phyloP scores from a whole-genome alignment of 768 basidiomycete species.

The Lactarius hatsudake region DNA sequence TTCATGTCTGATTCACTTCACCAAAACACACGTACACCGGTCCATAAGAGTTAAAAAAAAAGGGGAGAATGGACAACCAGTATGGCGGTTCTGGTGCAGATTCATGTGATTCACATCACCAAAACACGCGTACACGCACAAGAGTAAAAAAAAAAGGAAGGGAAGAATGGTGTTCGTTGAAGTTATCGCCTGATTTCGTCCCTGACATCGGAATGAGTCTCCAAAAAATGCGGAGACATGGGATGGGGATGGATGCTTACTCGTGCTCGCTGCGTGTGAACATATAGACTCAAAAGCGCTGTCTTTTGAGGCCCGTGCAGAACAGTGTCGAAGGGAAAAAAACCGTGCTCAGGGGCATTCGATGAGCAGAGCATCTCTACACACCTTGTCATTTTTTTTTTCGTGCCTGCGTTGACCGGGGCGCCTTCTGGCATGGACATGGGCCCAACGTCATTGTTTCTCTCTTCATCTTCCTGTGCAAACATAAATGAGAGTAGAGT shows the following conservation, averaged over 20 bases:
- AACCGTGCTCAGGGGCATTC: too few relatives aligned
- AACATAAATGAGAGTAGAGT: too few relatives aligned
- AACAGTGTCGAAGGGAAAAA: conserved; percentile 66
- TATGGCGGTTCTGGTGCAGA: too few relatives aligned
- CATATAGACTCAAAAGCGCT: conserved; percentile 74
- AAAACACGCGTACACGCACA: too few relatives aligned
- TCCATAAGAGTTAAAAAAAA: too few relatives aligned
- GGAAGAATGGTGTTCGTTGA: conserved; percentile 98
- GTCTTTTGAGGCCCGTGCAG: conserved; percentile 90
- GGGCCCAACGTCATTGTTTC: conserved; percentile 81
- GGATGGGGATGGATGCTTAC: conserved; percentile 42
- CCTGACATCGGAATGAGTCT: conserved; percentile 40
- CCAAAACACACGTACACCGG: too few relatives aligned
- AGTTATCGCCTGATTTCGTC: conserved; percentile 89
- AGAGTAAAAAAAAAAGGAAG: too few relatives aligned
- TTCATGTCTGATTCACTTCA: too few relatives aligned
- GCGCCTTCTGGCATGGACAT: conserved; percentile 74
- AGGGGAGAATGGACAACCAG: too few relatives aligned
- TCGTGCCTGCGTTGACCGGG: conserved; percentile 34
- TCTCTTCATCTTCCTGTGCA: conserved; percentile 46
- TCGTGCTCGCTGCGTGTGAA: conserved; percentile 91
- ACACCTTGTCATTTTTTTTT: conserved; percentile 78
- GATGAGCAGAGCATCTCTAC: conserved; percentile 17
- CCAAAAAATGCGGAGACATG: background rate
- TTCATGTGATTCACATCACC: too few relatives aligned